Conservation (phyloP, 441 rosid genomes). For the Hura crepitans region DNA sequence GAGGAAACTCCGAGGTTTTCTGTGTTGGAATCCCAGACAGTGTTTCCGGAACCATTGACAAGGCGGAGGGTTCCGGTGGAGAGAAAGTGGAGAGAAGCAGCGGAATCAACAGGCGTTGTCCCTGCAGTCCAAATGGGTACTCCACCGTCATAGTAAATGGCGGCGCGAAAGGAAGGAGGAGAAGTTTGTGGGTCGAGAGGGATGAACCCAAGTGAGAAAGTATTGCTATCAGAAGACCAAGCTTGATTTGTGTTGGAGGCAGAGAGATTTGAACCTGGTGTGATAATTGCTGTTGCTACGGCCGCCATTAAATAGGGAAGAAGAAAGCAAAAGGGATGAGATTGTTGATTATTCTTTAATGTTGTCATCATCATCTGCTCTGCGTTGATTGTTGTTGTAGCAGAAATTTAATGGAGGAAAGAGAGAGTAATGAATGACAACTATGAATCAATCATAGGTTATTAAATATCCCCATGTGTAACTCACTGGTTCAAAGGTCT, state of each 20-base stretch:
- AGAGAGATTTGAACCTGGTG: constrained; percentile 11
- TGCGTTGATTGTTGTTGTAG: not conserved
- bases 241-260: constrained; percentile 1
- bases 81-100: constrained; percentile 12
- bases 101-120: constrained; percentile 9
- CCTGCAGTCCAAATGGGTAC: constrained; percentile 21
- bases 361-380: not conserved
- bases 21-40: constrained; percentile 13
- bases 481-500: not conserved
- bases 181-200: constrained; percentile 12
- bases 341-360: not conserved
- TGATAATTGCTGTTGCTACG: not conserved
- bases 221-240: not conserved
- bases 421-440: not conserved
- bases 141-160: constrained; percentile 14
- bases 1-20: constrained; percentile 10
- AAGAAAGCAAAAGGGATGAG: not conserved
- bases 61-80: constrained; percentile 12
- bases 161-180: constrained; percentile 12
- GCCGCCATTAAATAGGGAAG: not conserved
- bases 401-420: not conserved
- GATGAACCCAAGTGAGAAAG: constrained; percentile 16
- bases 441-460: not conserved
- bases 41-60: constrained; percentile 6
- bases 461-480: not conserved